phyloP scores from a whole-genome alignment of 768 basidiomycete species.

The Amanita inopinata region DNA sequence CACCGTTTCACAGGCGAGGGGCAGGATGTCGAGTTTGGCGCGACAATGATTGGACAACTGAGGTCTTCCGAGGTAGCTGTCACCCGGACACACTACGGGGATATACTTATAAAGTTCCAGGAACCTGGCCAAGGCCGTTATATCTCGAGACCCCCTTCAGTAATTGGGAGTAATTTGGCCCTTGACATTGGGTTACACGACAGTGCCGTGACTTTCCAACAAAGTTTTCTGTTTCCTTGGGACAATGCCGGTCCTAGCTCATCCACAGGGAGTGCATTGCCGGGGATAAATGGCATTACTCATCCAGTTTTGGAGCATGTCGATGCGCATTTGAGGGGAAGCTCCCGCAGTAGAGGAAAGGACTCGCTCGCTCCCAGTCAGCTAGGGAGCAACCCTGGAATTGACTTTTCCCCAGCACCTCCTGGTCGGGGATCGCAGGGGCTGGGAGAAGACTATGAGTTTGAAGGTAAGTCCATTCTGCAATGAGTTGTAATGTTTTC shows the following conservation, averaged over 20 bases:
- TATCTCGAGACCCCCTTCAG: constrained; percentile 47
- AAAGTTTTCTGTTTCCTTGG: constrained; percentile 74
- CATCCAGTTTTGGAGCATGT: constrained; percentile 40
- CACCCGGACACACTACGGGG: background rate
- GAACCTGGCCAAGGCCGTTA: constrained; percentile 82
- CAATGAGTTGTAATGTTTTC: constrained; percentile 6
- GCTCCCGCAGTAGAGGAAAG: constrained; percentile 43
- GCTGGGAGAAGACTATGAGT: constrained; percentile 53
- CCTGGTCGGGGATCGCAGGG: constrained; percentile 30
- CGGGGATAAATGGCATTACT: constrained; percentile 29
- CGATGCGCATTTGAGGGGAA: constrained; percentile 44
- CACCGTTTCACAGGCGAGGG: constrained; percentile 8
- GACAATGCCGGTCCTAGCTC: constrained; percentile 65
- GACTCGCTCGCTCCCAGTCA: constrained; percentile 48
- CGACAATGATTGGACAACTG: constrained; percentile 13
- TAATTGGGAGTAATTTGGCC: constrained; percentile 37
- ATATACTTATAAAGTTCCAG: constrained; percentile 25
- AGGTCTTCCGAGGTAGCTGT: constrained; percentile 50
- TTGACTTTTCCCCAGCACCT: constrained; percentile 46
- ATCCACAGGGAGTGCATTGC: constrained; percentile 36
- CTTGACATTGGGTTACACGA: constrained; percentile 31
- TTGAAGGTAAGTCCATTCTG: constrained; percentile 41
- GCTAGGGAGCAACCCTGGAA: constrained; percentile 28
- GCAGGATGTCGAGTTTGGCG: constrained; percentile 1
- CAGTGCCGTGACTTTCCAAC: constrained; percentile 43